Evolutionary conservation across 805 yeast genomes (phyloP).

Genomic region (Yarrowia sp.): DNA sequence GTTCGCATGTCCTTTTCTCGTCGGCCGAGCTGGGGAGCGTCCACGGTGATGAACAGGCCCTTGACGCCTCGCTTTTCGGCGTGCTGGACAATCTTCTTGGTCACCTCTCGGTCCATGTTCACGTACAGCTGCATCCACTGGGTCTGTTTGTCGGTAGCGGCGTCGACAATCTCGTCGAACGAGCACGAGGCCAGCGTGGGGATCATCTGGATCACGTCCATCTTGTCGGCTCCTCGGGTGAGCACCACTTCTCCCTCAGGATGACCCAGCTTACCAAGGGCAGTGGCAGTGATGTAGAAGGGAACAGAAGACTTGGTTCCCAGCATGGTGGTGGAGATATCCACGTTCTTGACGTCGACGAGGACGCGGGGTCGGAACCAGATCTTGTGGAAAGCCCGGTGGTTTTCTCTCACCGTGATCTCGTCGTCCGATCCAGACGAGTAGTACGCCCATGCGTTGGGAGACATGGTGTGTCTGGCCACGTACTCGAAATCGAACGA

Average conservation of each 20-base stretch:
- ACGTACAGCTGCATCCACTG: conserved; percentile 93
- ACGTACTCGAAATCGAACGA: conserved; percentile 85
- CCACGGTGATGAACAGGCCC: conserved; percentile 88
- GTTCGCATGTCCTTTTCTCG: conserved; percentile 86
- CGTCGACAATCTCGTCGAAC: conserved; percentile 81
- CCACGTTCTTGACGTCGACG: conserved; percentile 80
- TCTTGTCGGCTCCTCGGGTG: conserved; percentile 80
- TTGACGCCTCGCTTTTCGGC: conserved; percentile 78
- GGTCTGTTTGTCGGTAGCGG: conserved; percentile 67
- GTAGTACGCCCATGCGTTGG: conserved; percentile 90
- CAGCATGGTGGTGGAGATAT: conserved; percentile 72
- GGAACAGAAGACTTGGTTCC: conserved; percentile 78
- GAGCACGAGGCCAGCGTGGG: conserved; percentile 91
- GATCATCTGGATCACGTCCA: conserved; percentile 83
- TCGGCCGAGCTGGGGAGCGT: conserved; percentile 90
- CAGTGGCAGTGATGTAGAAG: conserved; percentile 90
- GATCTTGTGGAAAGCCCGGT: conserved; percentile 83
- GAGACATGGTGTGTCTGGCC: conserved; percentile 78
- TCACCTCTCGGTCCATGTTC: conserved; percentile 72
- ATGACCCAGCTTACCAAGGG: conserved; percentile 88
- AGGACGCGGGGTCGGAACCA: conserved; percentile 85
- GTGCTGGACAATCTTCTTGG: conserved; percentile 66
- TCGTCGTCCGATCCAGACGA: conserved; percentile 94
- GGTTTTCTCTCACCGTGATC: conserved; percentile 87
- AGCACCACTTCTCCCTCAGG: conserved; percentile 90